Conservation (phyloP, 2,329 filamentous ascomycete species). For the Trichophyton benhamiae region DNA sequence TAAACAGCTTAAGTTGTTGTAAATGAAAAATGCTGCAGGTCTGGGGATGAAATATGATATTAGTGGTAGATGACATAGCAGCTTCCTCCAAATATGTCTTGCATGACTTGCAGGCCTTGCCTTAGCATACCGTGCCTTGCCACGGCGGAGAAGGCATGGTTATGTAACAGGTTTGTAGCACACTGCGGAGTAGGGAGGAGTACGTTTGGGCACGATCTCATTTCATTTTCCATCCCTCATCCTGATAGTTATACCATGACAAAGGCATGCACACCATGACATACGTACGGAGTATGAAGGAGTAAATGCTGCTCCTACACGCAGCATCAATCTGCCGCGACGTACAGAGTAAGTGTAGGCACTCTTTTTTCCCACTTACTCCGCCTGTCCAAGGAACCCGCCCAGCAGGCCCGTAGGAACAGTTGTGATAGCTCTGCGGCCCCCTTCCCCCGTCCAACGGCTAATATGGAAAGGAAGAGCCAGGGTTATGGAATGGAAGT, state of each 20-base stretch:
- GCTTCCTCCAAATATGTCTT: neutral
- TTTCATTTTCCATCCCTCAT: neutral
- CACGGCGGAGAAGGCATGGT: neutral
- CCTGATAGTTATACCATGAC: neutral
- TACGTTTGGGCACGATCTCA: neutral
- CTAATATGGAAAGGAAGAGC: neutral
- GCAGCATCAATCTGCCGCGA: neutral
- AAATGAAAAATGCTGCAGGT: neutral
- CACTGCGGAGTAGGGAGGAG: slow-evolving; percentile 2
- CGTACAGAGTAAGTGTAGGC: too few species aligned
- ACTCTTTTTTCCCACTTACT: neutral
- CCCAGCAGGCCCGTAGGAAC: neutral
- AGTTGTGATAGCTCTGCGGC: neutral
- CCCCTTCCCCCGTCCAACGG: neutral
- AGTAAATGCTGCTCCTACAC: neutral
- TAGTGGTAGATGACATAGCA: neutral
- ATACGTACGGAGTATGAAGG: neutral
- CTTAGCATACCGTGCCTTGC: neutral
- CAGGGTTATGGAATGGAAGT: neutral
- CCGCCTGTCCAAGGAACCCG: neutral
- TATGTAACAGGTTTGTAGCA: slow-evolving; percentile 4
- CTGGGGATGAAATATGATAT: neutral
- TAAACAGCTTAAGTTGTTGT: neutral
- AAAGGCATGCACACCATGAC: neutral
- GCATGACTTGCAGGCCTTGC: slow-evolving; percentile 1